Evolutionary conservation across 2,329 filamentous ascomycete genomes (phyloP).

Genomic region (Fusarium pseudocircinatum): DNA sequence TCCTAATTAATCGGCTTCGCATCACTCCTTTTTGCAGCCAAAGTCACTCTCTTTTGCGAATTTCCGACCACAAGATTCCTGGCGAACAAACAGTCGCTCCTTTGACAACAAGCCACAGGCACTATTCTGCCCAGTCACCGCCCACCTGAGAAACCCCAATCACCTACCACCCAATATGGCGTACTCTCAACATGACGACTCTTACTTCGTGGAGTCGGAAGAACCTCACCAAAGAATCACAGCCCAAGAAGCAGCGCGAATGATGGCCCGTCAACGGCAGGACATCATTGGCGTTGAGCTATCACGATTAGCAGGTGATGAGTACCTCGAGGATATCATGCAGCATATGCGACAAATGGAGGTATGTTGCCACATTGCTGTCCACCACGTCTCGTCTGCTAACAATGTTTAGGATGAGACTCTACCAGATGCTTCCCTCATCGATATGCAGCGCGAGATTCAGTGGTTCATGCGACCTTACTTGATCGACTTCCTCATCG

Average conservation of each 20-base stretch:
- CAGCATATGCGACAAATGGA: constrained; percentile 97
- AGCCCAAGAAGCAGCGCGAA: constrained; percentile 78
- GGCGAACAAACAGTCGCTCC: constrained; percentile 61
- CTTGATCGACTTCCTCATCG: constrained; percentile 96
- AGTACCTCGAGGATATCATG: constrained; percentile 95
- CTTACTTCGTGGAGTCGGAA: constrained; percentile 67
- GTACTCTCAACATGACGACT: constrained; percentile 55
- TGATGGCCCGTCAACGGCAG: constrained; percentile 83
- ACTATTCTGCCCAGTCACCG: constrained; percentile 28
- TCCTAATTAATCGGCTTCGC: constrained; percentile 56
- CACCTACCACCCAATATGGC: constrained; percentile 55
- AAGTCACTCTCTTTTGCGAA: constrained; percentile 51
- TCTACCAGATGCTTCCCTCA: constrained; percentile 93
- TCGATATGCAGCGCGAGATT: constrained; percentile 99
- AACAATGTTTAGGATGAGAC: constrained; percentile 72
- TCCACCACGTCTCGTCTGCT: constrained; percentile 31
- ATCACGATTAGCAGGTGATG: constrained; percentile 83
- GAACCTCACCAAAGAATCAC: constrained; percentile 68
- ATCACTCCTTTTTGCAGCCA: constrained; percentile 43
- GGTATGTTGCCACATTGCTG: constrained; percentile 55
- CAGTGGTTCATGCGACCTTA: constrained; percentile 99
- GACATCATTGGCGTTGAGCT: constrained; percentile 90
- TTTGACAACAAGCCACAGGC: constrained; percentile 48
- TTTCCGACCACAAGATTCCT: constrained; percentile 60
- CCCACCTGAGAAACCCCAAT: constrained; percentile 12